Evolutionary conservation across 106 monocot genomes (phyloP).

Genomic region (Chionographis japonica): DNA sequence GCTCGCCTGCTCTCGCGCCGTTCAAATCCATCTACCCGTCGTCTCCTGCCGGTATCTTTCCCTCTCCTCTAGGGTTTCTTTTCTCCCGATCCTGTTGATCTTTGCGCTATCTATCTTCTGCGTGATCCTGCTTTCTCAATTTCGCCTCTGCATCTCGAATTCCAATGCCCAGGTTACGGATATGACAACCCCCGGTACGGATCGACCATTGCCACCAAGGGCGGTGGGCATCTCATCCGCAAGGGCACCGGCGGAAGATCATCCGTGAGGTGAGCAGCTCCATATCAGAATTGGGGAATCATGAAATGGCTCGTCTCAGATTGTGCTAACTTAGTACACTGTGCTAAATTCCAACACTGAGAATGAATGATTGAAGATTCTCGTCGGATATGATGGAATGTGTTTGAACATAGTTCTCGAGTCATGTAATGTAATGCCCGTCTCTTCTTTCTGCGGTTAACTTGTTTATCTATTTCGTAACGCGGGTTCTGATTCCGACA

Average conservation of each 20-base stretch:
- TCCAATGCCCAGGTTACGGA: constrained; percentile 30
- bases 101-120: background rate
- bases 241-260: constrained; percentile 98
- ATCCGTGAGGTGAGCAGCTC: constrained; percentile 68
- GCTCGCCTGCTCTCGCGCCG: constrained; percentile 20
- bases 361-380: no score
- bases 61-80: background rate
- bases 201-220: constrained; percentile 66
- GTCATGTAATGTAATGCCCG: no score
- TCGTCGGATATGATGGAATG: no score
- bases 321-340: background rate
- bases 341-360: no score
- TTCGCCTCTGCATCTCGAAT: background rate
- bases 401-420: no score
- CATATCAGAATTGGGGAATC: background rate
- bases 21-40: constrained; percentile 34
- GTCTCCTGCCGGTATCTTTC: constrained; percentile 23
- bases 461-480: background rate
- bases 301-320: no score
- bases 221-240: constrained; percentile 70
- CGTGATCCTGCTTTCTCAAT: background rate
- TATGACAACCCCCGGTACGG: constrained; percentile 35
- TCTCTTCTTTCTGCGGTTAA: no score
- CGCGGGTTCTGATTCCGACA: constrained; percentile 16
- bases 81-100: background rate